Conservation (phyloP, 176 grass and related monocot genomes). For the Poa annua region DNA sequence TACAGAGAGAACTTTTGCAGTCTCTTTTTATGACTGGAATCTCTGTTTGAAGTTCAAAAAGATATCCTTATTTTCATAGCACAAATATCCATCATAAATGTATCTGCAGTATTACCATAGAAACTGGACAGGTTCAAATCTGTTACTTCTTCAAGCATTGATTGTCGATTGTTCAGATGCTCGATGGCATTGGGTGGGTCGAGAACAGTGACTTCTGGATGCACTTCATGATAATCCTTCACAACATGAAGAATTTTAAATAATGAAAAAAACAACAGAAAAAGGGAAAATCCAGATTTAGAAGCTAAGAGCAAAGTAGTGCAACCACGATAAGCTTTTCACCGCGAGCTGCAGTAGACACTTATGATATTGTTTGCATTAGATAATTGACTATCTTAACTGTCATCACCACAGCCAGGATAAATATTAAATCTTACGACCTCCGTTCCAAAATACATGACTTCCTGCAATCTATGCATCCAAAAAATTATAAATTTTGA, state of each 20-base stretch:
- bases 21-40: neutral
- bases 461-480: neutral
- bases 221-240: constrained; percentile 79
- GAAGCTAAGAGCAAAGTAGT: constrained; percentile 5
- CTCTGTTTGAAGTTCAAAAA: neutral
- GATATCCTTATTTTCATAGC: neutral
- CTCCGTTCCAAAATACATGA: neutral
- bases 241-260: constrained; percentile 34
- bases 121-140: constrained; percentile 83
- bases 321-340: constrained; percentile 9
- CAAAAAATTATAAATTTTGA: neutral
- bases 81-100: constrained; percentile 13
- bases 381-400: neutral
- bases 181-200: constrained; percentile 86
- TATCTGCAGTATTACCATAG: constrained; percentile 60
- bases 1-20: neutral
- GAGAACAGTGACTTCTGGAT: constrained; percentile 91
- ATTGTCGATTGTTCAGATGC: constrained; percentile 86
- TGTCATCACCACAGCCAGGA: neutral
- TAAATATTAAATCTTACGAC: constrained; percentile 12
- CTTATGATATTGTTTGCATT: neutral
- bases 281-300: constrained; percentile 12
- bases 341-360: no score
- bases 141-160: constrained; percentile 89
- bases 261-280: neutral